These are phyloP conservation scores for Arctium lappa DNA, from an alignment of 129 eudicot species.

Conservation along the genomic window DNA sequence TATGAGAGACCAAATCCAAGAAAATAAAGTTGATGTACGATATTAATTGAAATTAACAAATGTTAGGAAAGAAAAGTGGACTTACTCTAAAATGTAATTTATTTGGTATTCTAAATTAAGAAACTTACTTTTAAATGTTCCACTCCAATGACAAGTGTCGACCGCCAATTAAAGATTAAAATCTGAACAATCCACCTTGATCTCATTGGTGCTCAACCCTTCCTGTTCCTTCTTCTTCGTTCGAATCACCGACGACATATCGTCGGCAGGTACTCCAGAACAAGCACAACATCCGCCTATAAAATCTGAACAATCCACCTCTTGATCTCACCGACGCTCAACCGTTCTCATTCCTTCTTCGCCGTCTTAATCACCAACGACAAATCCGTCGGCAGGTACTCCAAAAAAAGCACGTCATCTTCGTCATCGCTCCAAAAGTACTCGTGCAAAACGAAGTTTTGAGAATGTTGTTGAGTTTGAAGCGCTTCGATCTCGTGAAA, in stretches of 20 bases:
- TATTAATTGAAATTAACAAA: too few relatives aligned
- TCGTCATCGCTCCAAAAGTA: constrained; percentile 81
- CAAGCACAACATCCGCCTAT: constrained; percentile 59
- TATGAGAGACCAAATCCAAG: too few relatives aligned
- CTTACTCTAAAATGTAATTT: too few relatives aligned
- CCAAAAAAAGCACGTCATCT: constrained; percentile 82
- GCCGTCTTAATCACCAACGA: constrained; percentile 50
- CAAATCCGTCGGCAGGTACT: constrained; percentile 65
- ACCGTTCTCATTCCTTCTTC: constrained; percentile 46
- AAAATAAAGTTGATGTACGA: too few relatives aligned
- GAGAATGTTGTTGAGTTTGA: constrained; percentile 59
- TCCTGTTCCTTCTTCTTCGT: constrained; percentile 44
- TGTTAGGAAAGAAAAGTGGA: too few relatives aligned
- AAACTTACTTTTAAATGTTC: too few relatives aligned
- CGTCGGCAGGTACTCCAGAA: constrained; percentile 71
- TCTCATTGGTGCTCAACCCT: constrained; percentile 58
- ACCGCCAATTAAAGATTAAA: constrained; percentile 41
- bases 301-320: constrained; percentile 84
- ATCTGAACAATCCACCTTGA: constrained; percentile 92
- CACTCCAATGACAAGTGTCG: constrained; percentile 80
- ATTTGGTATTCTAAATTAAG: too few relatives aligned
- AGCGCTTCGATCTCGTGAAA: constrained; percentile 87
- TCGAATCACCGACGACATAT: constrained; percentile 56
- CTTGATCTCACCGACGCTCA: constrained; percentile 66
- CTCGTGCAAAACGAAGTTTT: constrained; percentile 78